Conservation (phyloP, 2,329 filamentous ascomycete species). For the Trichoderma guizhouense region DNA sequence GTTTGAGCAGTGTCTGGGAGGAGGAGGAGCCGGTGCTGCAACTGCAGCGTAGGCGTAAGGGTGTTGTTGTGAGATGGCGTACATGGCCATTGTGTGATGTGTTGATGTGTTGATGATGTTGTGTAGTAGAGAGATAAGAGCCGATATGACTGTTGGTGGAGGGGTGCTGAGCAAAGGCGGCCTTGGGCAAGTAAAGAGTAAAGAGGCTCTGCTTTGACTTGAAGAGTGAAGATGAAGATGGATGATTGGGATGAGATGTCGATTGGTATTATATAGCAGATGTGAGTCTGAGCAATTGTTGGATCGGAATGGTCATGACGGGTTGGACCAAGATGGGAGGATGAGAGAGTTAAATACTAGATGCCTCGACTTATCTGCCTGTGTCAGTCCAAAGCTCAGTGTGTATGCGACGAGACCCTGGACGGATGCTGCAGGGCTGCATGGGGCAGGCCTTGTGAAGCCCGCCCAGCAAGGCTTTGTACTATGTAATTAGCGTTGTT, state of each 20-base stretch:
- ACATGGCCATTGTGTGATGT: slow-evolving; percentile 33
- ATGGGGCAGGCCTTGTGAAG: slow-evolving; percentile 13
- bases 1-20: slow-evolving; percentile 64
- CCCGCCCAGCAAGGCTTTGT: slow-evolving; percentile 19
- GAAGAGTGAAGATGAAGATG: neutral
- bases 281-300: slow-evolving; percentile 11
- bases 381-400: slow-evolving; percentile 13
- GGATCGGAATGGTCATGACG: slow-evolving; percentile 12
- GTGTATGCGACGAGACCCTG: slow-evolving; percentile 15
- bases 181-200: neutral
- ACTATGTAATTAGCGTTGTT: slow-evolving; percentile 18
- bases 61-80: slow-evolving; percentile 35
- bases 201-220: neutral
- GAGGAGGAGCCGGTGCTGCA: slow-evolving; percentile 21
- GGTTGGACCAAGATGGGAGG: slow-evolving; percentile 16
- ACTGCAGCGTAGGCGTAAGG: slow-evolving; percentile 32
- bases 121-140: slow-evolving; percentile 6
- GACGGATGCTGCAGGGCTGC: slow-evolving; percentile 19
- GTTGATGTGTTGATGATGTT: slow-evolving; percentile 5
- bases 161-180: slow-evolving; percentile 11
- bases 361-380: slow-evolving; percentile 16
- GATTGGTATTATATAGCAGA: slow-evolving; percentile 14
- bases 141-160: slow-evolving; percentile 1
- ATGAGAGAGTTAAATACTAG: slow-evolving; percentile 19
- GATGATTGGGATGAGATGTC: slow-evolving; percentile 9